Evolutionary conservation across 768 basidiomycete species (phyloP), one percentile per base, ranked within the genome.

Genomic region (Termitomyces titanicus): DNA sequence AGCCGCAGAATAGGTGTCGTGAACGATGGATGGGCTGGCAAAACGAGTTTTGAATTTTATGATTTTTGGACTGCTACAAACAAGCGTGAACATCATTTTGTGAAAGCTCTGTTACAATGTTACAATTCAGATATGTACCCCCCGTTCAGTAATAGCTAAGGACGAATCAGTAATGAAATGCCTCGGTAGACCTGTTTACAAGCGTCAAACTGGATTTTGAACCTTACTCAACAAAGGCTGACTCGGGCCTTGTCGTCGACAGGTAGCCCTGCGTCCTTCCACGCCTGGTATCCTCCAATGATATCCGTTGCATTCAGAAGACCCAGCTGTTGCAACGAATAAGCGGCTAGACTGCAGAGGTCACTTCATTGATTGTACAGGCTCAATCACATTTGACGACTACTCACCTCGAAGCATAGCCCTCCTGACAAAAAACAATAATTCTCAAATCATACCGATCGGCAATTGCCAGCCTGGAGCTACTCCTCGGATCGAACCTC

Each of bases 271-370:
- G 79, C 85, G 3, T 77, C 78, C 66, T 75, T 83, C 90, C 89
- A 92, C 0, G 85, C 87, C 18, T 78, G 74, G 66, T 79, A 87
- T 12, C 89, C 89, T 1, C 89, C 90, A 51, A 86, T 76, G 20
- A 92, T 79, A 69, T 92, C 90, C 0, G 90, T 91, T 40, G 88
- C 84, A 62, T 87, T 88, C 39, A 85, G 63, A 57, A 91, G 65
- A 2, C 90, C 90, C 5, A 92, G 62, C 46, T 89, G 79, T 44
- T 86, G 85, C 61, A 92, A 64, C 24, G 85, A 73, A 47, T 80
- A 76, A 0, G 89, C 89, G 2, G 89, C 90, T 35, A 92, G 75
- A 62, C 86, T 88, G 42, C 1, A 9, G 15, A 8, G 20, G 43
- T 37, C 47, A 17, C 37, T 55, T 17, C 31, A 40, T 31, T 37